These are phyloP conservation scores for Zymoseptoria ardabiliae DNA, from an alignment of 2,329 filamentous ascomycete genomes.

Conservation along the genomic window DNA sequence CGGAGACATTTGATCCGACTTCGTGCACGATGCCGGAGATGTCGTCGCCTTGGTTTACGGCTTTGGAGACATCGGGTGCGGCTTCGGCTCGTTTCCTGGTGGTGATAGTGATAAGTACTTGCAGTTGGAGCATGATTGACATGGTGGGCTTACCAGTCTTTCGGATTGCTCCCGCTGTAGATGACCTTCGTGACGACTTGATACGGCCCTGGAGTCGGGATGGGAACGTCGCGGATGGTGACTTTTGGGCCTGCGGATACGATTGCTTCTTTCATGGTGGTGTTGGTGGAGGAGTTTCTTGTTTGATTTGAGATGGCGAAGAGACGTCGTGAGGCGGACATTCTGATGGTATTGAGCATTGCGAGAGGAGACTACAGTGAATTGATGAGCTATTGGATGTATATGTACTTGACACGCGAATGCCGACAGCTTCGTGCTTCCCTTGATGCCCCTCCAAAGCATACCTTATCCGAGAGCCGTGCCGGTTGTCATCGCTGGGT, in stretches of 20 bases:
- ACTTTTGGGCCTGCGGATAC: constrained; percentile 29
- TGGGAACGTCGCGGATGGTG: constrained; percentile 34
- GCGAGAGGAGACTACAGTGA: neutral
- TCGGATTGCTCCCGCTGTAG: constrained; percentile 28
- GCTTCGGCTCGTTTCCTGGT: constrained; percentile 17
- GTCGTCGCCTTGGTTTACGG: constrained; percentile 30
- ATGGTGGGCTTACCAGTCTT: constrained; percentile 25
- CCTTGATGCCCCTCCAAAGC: neutral
- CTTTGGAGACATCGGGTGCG: constrained; percentile 19
- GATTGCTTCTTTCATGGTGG: constrained; percentile 33
- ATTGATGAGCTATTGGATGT: neutral
- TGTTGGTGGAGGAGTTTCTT: constrained; percentile 9
- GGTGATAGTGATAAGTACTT: no score
- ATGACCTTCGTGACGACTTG: constrained; percentile 29
- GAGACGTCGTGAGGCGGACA: constrained; percentile 15
- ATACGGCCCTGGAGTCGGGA: constrained; percentile 33
- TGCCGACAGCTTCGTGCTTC: neutral
- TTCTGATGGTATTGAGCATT: constrained; percentile 14
- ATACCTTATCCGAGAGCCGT: neutral
- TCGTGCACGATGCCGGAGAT: constrained; percentile 42
- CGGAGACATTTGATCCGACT: constrained; percentile 48
- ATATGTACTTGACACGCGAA: neutral
- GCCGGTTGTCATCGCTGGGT: neutral
- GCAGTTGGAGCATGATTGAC: no score
- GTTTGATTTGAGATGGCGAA: constrained; percentile 15